These are phyloP conservation scores for Botrytis medusae DNA, from an alignment of 2,329 filamentous ascomycete species.

Conservation along the genomic window DNA sequence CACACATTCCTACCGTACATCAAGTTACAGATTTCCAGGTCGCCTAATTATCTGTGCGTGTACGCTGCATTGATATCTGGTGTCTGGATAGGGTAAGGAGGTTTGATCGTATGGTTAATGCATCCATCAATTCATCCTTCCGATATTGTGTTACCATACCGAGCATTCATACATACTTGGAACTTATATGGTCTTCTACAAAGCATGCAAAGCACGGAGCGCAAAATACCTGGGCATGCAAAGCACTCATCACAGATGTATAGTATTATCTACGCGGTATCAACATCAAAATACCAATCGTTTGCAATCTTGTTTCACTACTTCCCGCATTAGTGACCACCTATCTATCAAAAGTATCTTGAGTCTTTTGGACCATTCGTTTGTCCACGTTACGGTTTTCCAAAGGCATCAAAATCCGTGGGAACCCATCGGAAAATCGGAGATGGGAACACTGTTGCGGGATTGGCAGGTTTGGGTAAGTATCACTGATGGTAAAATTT, in stretches of 20 bases:
- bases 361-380: not conserved
- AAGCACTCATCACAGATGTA: not conserved
- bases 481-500: not conserved
- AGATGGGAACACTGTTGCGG: not conserved
- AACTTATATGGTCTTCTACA: not conserved
- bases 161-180: not conserved
- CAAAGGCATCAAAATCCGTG: not conserved
- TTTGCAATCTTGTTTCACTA: not conserved
- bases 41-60: not conserved
- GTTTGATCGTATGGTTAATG: not conserved
- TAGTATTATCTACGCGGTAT: not conserved
- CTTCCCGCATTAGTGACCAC: conserved; percentile 1
- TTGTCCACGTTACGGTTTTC: not conserved
- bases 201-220: not conserved
- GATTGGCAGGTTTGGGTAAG: not conserved
- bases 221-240: conserved; percentile 3
- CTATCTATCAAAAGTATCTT: not conserved
- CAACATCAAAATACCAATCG: not conserved
- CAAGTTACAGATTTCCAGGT: not conserved
- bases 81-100: not conserved
- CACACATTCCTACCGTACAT: not conserved
- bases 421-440: not conserved
- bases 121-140: conserved; percentile 7
- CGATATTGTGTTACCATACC: conserved; percentile 6
- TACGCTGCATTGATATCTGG: not conserved